Base-by-base conservation (phyloP, 306 rosid genomes). In the Dryas octopetala region DNA sequence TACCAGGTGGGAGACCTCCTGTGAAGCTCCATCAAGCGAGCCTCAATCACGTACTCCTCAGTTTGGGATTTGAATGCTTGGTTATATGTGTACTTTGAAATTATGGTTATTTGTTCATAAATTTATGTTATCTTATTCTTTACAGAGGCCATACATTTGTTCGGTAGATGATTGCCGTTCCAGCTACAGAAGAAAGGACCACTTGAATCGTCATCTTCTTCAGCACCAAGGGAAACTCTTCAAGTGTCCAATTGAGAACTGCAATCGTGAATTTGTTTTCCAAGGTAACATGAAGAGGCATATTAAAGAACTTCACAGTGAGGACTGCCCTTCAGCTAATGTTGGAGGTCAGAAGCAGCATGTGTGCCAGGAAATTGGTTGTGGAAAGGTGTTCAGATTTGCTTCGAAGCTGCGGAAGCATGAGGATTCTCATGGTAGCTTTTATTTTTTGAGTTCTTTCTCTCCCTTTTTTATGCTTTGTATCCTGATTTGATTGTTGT, bases 1-100 rank as follows among this genome's bases (percentile, higher is more conserved):
- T 91, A 95, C 57, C 97, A 89, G 97, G 97, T 28, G 97, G 98
- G 98, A 50, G 97, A 91, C 97, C 96, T 79, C 97, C 97, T 95
- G 98, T 70, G 98, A 91, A 95, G 97, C 96, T 87, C 95, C 96
- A 62, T 90, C 97, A 91, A 80, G 96, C 41, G 55, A 80, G 89
- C 95, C 98, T 89, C 93, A 41, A 60, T 89, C 96, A 91, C 97
- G 88, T 88, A 62, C 57, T 55, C 38, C 26, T 55, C 32, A 41
- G 47, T 41, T 0, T 52, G 43, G 15, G 11, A 72, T 43, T 46
- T 46, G 40, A 46, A 72, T 45, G 9, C 7, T 10, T 59, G 6
- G 26, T 55, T 58, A 45, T 58, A 45, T 47, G 9, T 47, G 1
- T 43, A 9, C 62, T 46, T 45, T 46, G 12, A 16, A 59, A 41